These are phyloP conservation scores for Podospora australis DNA, from an alignment of 495 filamentous ascomycete species.

Conservation along the genomic window DNA sequence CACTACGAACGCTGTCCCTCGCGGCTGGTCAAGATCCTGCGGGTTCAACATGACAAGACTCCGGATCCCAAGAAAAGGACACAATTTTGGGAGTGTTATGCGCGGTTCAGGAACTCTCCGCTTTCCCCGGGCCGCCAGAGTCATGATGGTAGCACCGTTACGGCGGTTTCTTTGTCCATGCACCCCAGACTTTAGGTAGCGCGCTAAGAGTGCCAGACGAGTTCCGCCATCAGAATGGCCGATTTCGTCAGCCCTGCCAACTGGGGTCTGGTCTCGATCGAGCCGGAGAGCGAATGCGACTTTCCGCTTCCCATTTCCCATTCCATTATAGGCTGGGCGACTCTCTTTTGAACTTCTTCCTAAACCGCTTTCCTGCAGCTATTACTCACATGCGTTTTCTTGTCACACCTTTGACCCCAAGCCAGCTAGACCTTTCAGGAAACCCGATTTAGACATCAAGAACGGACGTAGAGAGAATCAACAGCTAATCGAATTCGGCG, in stretches of 20 bases:
- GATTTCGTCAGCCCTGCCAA: constrained; percentile 27
- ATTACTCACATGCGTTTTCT: not conserved
- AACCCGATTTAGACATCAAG: too few species aligned
- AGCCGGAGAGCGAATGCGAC: too few species aligned
- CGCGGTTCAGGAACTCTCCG: too few species aligned
- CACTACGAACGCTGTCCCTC: too few species aligned
- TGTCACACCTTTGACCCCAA: constrained; percentile 5
- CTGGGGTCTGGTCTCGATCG: constrained; percentile 15
- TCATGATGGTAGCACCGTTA: constrained; percentile 1
- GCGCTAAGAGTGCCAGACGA: constrained; percentile 1
- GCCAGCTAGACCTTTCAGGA: constrained; percentile 1
- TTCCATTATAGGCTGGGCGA: constrained; percentile 2
- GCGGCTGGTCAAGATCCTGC: too few species aligned
- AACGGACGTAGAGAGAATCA: too few species aligned
- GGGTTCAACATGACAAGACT: not conserved
- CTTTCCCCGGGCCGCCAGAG: too few species aligned
- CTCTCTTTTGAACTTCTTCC: too few species aligned
- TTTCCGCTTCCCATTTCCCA: constrained; percentile 1
- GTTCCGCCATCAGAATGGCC: constrained; percentile 23
- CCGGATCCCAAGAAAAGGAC: not conserved
- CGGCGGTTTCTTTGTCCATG: not conserved
- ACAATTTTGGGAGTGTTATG: not conserved
- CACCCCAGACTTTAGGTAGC: constrained; percentile 6
- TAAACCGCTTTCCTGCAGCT: constrained; percentile 4
- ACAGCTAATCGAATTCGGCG: too few species aligned